These are phyloP conservation scores for Paragyromitra xinjiangensis DNA, from an alignment of 495 filamentous ascomycete genomes.

Conservation along the genomic window DNA sequence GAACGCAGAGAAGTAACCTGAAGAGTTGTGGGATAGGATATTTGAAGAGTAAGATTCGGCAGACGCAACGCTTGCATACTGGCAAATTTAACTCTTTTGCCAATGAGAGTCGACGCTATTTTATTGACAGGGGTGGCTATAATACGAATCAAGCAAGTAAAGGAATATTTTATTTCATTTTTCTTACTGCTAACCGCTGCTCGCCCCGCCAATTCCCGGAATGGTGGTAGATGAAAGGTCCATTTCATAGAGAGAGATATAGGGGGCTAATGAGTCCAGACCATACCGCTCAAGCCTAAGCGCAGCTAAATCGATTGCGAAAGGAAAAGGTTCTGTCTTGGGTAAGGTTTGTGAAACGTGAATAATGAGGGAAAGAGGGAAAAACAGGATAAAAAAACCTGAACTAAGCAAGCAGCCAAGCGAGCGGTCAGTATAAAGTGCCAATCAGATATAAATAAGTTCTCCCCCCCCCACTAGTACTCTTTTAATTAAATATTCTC, in stretches of 20 bases:
- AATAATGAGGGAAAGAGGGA: conserved; percentile 23
- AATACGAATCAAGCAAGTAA: conserved; percentile 3
- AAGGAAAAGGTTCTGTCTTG: not conserved
- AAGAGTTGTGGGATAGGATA: conserved; percentile 14
- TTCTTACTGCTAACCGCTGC: conserved; percentile 21
- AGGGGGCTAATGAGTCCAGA: conserved; percentile 10
- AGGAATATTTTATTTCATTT: conserved; percentile 16
- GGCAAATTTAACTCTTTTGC: conserved; percentile 19
- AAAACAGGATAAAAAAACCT: conserved; percentile 31
- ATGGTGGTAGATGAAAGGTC: conserved; percentile 44
- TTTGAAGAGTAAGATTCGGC: conserved; percentile 3
- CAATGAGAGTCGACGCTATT: conserved; percentile 7
- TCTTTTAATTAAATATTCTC: conserved; percentile 48
- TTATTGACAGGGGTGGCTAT: conserved; percentile 19
- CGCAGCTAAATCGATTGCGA: not conserved
- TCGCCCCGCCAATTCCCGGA: conserved; percentile 35
- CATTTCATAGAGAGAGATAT: not conserved
- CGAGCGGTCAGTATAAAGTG: conserved; percentile 30
- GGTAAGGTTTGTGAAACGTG: conserved; percentile 31
- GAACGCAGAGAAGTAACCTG: conserved; percentile 1
- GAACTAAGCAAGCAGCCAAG: conserved; percentile 32
- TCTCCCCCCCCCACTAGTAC: conserved; percentile 29
- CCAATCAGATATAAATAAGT: conserved; percentile 40
- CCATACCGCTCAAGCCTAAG: conserved; percentile 1
- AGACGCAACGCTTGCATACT: conserved; percentile 8